A percentile compares a stretch with the other conserved stretches of the same genome.
Evolutionary conservation across 176 grass and related monocot species (phyloP).

Genomic region (Sorghum bicolor): Sorghum_bicolor_NCBIv3 NC_012872.2:9108501-9109000

Average conservation of each 20-base stretch:
- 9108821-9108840: background rate
- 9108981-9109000: background rate
- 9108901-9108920: slow-evolving; percentile 36
- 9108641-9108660: background rate
- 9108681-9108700: background rate
- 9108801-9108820: slow-evolving; percentile 14
- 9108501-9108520: slow-evolving; percentile 18
- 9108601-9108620: background rate
- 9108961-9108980: background rate
- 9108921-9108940: background rate
- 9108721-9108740: background rate
- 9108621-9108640: background rate
- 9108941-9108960: background rate
- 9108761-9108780: slow-evolving; percentile 80
- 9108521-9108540: slow-evolving; percentile 58
- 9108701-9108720: background rate
- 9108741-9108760: slow-evolving; percentile 54
- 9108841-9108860: background rate
- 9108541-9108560: slow-evolving; percentile 67
- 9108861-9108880: slow-evolving; percentile 15
- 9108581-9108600: slow-evolving; percentile 46
- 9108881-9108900: slow-evolving; percentile 38
- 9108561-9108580: slow-evolving; percentile 82
- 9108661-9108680: background rate
- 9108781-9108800: slow-evolving; percentile 67